These are phyloP conservation scores for Colletotrichum tabaci DNA, from an alignment of 2,329 filamentous ascomycete genomes.

Conservation along the genomic window DNA sequence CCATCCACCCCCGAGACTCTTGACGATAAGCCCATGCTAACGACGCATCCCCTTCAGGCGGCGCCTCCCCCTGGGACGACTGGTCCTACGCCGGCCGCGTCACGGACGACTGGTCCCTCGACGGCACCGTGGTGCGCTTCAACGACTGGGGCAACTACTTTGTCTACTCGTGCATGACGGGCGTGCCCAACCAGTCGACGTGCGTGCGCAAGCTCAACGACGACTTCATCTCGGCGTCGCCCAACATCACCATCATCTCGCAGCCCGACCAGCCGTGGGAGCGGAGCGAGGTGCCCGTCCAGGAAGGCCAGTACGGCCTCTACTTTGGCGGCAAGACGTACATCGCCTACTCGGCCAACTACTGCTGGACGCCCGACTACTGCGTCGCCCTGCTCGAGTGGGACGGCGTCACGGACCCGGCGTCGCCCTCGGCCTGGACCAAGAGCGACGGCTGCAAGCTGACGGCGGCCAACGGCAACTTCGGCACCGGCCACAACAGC, in stretches of 20 bases:
- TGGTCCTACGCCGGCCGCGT: constrained; percentile 66
- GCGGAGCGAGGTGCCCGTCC: constrained; percentile 63
- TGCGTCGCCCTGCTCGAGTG: constrained; percentile 68
- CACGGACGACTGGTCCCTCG: constrained; percentile 66
- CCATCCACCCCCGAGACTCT: no score
- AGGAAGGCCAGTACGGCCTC: constrained; percentile 68
- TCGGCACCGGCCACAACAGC: constrained; percentile 70
- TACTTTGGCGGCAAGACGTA: constrained; percentile 68
- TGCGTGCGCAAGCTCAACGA: constrained; percentile 57
- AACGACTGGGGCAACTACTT: constrained; percentile 64
- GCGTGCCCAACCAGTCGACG: constrained; percentile 54
- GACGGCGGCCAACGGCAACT: constrained; percentile 68
- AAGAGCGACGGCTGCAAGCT: constrained; percentile 67
- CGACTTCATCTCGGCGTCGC: constrained; percentile 58
- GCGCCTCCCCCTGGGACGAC: constrained; percentile 64
- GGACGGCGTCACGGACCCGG: constrained; percentile 65
- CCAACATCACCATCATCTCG: constrained; percentile 64
- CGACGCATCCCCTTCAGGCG: constrained; percentile 53
- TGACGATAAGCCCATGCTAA: not conserved
- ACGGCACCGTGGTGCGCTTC: constrained; percentile 67
- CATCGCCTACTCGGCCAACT: constrained; percentile 68
- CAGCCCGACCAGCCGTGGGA: constrained; percentile 67
- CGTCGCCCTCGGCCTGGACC: constrained; percentile 60
- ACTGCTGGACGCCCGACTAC: constrained; percentile 70
- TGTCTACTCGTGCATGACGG: constrained; percentile 67